Conservation (phyloP, 2,329 filamentous ascomycete genomes). For the Ampelomyces quisqualis region DNA sequence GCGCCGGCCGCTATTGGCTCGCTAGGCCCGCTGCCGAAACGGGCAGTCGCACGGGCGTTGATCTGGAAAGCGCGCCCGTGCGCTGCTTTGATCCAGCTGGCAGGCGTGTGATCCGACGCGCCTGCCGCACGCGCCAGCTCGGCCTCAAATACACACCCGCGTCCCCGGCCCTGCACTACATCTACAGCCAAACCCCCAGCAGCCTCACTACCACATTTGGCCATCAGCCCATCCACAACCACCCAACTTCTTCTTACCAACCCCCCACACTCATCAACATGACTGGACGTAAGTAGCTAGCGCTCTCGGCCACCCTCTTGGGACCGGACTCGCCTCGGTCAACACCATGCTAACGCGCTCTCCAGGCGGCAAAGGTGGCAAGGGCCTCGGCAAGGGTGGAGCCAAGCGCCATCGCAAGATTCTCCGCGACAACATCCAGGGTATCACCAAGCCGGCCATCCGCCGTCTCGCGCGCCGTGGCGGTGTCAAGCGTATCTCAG, state of each 20-base stretch:
- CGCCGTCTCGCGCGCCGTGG: constrained; percentile 57
- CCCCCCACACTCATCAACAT: constrained; percentile 37
- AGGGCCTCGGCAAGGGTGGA: constrained; percentile 57
- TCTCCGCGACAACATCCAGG: constrained; percentile 58
- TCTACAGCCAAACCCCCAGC: too few species aligned
- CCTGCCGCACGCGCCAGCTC: constrained; percentile 22
- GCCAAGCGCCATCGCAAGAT: constrained; percentile 59
- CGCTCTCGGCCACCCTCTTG: too few species aligned
- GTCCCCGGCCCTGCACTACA: constrained; percentile 17
- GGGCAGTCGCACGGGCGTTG: constrained; percentile 36
- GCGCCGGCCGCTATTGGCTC: constrained; percentile 24
- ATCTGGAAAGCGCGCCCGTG: constrained; percentile 36
- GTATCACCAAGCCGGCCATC: constrained; percentile 57
- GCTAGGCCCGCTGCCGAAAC: constrained; percentile 22
- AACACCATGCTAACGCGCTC: constrained; percentile 37
- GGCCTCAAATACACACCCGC: constrained; percentile 29
- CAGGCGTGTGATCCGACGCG: constrained; percentile 30
- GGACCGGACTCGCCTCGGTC: too few species aligned
- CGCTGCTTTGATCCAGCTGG: constrained; percentile 34
- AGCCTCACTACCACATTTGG: constrained; percentile 20
- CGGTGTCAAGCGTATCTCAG: constrained; percentile 56
- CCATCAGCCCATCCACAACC: constrained; percentile 12
- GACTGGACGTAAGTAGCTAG: constrained; percentile 51
- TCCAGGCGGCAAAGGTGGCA: constrained; percentile 56
- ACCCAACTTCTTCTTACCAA: constrained; percentile 12